Base-by-base conservation (phyloP, 768 basidiomycete species). In the Clitopilus passeckerianus region DNA sequence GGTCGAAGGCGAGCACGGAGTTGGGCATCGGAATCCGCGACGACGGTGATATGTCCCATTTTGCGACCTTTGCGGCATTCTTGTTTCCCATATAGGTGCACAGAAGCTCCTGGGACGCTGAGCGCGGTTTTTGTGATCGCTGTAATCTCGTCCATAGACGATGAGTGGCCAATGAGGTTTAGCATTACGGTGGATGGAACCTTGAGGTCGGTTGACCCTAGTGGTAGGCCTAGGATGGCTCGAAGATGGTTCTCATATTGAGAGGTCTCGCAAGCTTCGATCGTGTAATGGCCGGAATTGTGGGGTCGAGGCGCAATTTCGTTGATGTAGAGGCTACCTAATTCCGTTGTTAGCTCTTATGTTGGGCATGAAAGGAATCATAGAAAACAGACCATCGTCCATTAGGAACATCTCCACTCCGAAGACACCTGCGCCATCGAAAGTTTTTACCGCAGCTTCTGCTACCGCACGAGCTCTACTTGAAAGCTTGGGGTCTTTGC, bases 341-440 rank as follows among this genome's bases (percentile, higher is more conserved):
- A 5, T 34, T 59, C 57, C 34, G 56, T 18, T 52, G 53, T 55
- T 34, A 60, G 24, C 27, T 44, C 30, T 4, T 7, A 30, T 30
- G 20, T 52, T 15, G n/a, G 59, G 33, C 15, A 53, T 30, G 30
- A 54, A 18, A 53, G 10, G 34, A 33, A 53, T 30, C 23, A 27
- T 30, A 35, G 43, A 30, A 46, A 7, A 69, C 82, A 52, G 65
- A 93, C 96, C 95, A 67, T 95, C 84, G 27, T 80, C 75, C 83
- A 96, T 82, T 43, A 98, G 77, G 75, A 99, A 99, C 94, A 98
- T 93, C 72, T 99, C 97, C 0, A 99, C 95, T 1, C 95, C 97
- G 74, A 97, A 98, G 23, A 98, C 84, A 10, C 97, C 97, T 8
- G 95, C 95, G 2, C 95, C 96, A 16, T 84, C 73, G 35, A 98